A percentile compares a stretch with the other conserved stretches of the same genome.
phyloP scores from a whole-genome alignment of 305 asterid species.

The Petunia hybrid region DNA sequence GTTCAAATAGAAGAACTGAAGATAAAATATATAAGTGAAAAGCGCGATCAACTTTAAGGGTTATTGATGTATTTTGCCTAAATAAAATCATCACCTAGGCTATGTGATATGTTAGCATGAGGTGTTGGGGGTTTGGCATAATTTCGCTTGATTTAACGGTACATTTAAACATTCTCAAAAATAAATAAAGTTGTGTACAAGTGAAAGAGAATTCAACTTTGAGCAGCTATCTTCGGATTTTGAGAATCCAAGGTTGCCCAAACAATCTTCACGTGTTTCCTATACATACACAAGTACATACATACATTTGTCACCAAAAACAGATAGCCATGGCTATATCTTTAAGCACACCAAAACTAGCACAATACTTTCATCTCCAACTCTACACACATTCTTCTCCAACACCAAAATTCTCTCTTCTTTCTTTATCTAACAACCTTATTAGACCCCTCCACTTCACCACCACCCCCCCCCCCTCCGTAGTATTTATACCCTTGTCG shows the following conservation, averaged over 20 bases:
- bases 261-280: too few species aligned
- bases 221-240: background rate
- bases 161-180: background rate
- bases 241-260: too few species aligned
- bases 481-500: constrained; percentile 36
- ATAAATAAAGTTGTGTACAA: background rate
- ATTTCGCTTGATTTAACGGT: too few species aligned
- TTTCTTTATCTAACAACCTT: background rate
- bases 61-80: too few species aligned
- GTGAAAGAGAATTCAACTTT: background rate
- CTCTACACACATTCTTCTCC: background rate
- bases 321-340: constrained; percentile 26
- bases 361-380: constrained; percentile 29
- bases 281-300: too few species aligned
- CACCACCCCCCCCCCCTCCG: background rate
- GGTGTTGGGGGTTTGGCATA: too few species aligned
- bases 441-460: constrained; percentile 11
- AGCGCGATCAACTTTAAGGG: too few species aligned
- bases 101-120: too few species aligned
- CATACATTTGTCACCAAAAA: too few species aligned
- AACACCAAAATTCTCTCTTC: background rate
- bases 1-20: too few species aligned
- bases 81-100: too few species aligned
- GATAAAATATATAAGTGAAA: too few species aligned
- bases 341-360: constrained; percentile 35